Conservation (phyloP, 208 protist genomes). For the Trypanosoma scelopori region DNA sequence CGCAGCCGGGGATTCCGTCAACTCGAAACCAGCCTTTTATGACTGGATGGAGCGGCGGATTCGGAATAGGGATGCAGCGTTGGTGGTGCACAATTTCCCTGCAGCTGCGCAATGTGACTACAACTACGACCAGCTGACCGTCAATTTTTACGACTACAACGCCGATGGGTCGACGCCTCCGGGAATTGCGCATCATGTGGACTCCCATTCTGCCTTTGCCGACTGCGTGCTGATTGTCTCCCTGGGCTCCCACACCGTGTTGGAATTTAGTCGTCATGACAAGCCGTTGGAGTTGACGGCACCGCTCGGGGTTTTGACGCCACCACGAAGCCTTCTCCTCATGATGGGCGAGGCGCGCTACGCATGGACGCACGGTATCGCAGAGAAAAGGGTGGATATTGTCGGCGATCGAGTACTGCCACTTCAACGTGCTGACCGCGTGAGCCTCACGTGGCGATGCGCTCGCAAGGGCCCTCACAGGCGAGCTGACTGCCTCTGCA, state of each 20-base stretch:
- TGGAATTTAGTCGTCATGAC: constrained; percentile 68
- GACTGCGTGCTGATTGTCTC: constrained; percentile 65
- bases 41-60: constrained; percentile 59
- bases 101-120: background rate
- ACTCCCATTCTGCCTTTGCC: constrained; percentile 64
- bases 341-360: constrained; percentile 71
- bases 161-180: constrained; percentile 25
- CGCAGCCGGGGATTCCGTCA: constrained; percentile 46
- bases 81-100: constrained; percentile 35
- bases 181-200: constrained; percentile 77
- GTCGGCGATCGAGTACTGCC: constrained; percentile 53
- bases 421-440: constrained; percentile 38
- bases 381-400: constrained; percentile 65
- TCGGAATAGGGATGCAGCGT: constrained; percentile 37
- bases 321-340: constrained; percentile 58
- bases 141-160: constrained; percentile 81
- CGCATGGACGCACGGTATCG: constrained; percentile 77
- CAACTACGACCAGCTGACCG: constrained; percentile 70
- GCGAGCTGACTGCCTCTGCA: constrained; percentile 46
- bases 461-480: constrained; percentile 40
- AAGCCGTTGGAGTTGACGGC: constrained; percentile 26
- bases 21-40: constrained; percentile 62
- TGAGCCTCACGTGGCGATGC: constrained; percentile 79
- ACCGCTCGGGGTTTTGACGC: constrained; percentile 45
- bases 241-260: constrained; percentile 79